Base-by-base conservation (phyloP, 257 asterid genomes). In the Buddleja alternifolia region DNA sequence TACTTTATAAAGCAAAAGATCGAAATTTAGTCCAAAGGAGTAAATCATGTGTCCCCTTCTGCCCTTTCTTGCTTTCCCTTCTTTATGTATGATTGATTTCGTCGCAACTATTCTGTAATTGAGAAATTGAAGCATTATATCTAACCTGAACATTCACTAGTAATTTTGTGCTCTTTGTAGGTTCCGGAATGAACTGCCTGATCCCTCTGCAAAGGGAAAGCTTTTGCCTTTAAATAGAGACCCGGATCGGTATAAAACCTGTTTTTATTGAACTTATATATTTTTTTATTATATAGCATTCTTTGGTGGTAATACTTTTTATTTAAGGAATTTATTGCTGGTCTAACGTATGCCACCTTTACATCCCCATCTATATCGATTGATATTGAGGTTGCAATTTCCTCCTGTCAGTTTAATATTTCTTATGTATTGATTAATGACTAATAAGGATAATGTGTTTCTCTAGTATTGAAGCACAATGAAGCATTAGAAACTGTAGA, bases 161-260 rank as follows among this genome's bases (percentile, higher is more conserved):
- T 75, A 61, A 45, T 58, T 55, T 71, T 71, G 70, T 71, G 69
- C 36, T 61, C 29, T 72, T 69, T 83, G 83, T 81, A 94, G 99
- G 86, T 94, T 94, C 66, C 89, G 97, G 46, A 94, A 94, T 69
- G 99, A 94, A 87, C 80, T 94, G 57, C 99, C 99, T 29, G 99
- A 94, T 79, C 97, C 93, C 56, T 89, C 98, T 41, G 98, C 97
- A 37, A 95, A 94, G 82, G 85, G 87, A 75, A 94, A 94, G 92
- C 99, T 94, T 60, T 66, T 89, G 80, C 64, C 86, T 23, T 74
- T 84, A 60, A 85, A 81, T 66, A 85, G 90, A 78, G 99, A 94
- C 73, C 90, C 83, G 56, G 99, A 93, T 75, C 77, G 98, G 98
- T 93, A 80, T 52, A 81, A 48, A 67, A 44, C 73, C 17, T 56